Evolutionary conservation across 257 asterid genomes (phyloP).

Genomic region (Solanum arcanum): DNA sequence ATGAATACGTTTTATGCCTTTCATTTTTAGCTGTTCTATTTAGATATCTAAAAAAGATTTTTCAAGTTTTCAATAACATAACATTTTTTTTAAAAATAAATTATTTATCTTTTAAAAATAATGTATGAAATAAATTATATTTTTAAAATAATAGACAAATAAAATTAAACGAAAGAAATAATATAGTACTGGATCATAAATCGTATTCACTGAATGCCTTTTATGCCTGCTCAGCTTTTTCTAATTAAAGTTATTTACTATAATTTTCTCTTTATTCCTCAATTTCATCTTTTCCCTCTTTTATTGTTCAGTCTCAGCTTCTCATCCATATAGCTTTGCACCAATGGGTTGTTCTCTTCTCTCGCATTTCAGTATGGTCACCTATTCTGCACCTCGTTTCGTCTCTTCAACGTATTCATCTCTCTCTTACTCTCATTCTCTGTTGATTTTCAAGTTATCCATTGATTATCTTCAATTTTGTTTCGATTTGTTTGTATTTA

Average conservation of each 20-base stretch:
- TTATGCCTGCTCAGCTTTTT: too few species aligned
- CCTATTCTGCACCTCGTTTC: slow-evolving; percentile 43
- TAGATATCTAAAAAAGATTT: too few species aligned
- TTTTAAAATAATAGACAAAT: too few species aligned
- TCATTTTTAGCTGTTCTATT: too few species aligned
- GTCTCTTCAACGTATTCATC: slow-evolving; percentile 29
- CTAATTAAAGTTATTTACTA: background rate
- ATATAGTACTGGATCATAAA: too few species aligned
- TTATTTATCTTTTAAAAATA: too few species aligned
- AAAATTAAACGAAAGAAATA: too few species aligned
- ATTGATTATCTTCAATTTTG: background rate
- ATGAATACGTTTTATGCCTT: too few species aligned
- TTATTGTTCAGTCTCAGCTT: background rate
- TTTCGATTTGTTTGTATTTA: background rate
- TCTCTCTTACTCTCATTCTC: background rate
- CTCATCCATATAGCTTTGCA: background rate
- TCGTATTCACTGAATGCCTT: too few species aligned
- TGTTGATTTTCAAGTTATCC: background rate
- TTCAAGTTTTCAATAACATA: too few species aligned
- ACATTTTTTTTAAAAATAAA: too few species aligned
- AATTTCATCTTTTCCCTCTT: background rate
- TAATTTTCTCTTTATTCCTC: background rate
- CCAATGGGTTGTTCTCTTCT: slow-evolving; percentile 59
- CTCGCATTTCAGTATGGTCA: slow-evolving; percentile 47
- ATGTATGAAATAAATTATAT: too few species aligned